Evolutionary conservation across 208 protist genomes (phyloP), one percentile per base, ranked within the genome.

Genomic region (Wallacemonas collosoma): DNA sequence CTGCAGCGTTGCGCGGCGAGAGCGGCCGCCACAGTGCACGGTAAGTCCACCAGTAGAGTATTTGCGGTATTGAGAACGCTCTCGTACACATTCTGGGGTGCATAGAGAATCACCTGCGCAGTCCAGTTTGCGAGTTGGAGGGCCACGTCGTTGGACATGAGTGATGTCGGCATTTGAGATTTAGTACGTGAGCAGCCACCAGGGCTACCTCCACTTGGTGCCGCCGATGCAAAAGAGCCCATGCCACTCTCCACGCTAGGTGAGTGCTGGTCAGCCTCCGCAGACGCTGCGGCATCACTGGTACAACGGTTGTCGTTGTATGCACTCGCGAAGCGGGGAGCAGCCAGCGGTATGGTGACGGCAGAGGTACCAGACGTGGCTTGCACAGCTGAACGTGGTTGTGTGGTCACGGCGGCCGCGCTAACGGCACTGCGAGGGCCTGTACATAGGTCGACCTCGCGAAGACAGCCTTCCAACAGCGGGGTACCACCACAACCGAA

Each of bases 101-200:
- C 62, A 5, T 70, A 71, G 41, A 79, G 67, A 57, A 77, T 64
- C 11, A 74, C 55, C 53, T 62, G 51, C 1, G 64, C 74, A 11
- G 39, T 54, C 79, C 79, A 83, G 6, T 6, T 36, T 41, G 8
- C 9, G 7, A 72, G 60, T 2, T 72, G 70, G 41, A 76, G 38
- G 47, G 68, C 45, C 6, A 74, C 70, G 3, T 74, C 65, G 4
- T 41, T 78, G 8, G 70, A 66, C 47, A 58, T 17, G 54, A 35
- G 12, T 36, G 15, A 26, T 26, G 26, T 26, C 26, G 26, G 26
- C 26, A 26, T 26, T 26, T 26, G 26, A 26, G 26, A 26, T 26
- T 26, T 26, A 26, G 26, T 26, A 26, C 26, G 26, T 26, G 26
- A 26, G 26, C 26, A 26, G 26, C 26, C 26, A 26, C 26, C 26